phyloP scores from a whole-genome alignment of 352 stramenopile species.

The Pythium catenulatum region DNA sequence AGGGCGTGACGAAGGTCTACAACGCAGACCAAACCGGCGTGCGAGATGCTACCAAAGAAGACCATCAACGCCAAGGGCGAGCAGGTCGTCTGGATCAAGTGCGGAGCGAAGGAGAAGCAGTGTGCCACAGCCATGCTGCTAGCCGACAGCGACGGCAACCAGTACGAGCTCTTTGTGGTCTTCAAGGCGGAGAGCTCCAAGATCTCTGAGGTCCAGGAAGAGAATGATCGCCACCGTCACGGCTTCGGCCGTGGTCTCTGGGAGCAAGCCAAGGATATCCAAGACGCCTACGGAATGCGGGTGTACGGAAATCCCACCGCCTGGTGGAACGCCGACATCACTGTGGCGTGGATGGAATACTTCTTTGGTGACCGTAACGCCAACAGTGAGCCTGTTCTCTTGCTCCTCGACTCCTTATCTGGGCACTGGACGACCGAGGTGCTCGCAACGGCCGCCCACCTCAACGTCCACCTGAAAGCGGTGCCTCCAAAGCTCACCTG shows the following conservation, averaged over 20 bases:
- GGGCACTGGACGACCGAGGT: constrained; percentile 58
- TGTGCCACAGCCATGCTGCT: constrained; percentile 60
- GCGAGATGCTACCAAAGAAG: constrained; percentile 27
- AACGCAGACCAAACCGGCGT: constrained; percentile 36
- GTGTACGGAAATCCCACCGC: constrained; percentile 51
- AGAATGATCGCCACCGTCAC: constrained; percentile 41
- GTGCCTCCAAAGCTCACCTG: constrained; percentile 48
- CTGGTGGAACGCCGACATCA: constrained; percentile 54
- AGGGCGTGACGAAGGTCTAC: constrained; percentile 13
- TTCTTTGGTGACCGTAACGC: constrained; percentile 45
- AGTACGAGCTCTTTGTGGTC: constrained; percentile 57
- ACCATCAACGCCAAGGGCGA: not conserved
- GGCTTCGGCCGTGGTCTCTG: constrained; percentile 35
- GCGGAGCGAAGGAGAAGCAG: constrained; percentile 56
- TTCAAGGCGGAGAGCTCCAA: constrained; percentile 45
- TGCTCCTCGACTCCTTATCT: constrained; percentile 60
- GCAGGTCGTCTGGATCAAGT: constrained; percentile 27
- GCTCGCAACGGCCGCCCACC: not conserved
- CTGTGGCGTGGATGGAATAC: constrained; percentile 52
- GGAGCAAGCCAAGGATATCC: constrained; percentile 15
- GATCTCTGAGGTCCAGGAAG: not conserved
- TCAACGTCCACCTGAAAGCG: constrained; percentile 6
- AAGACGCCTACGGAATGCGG: constrained; percentile 1
- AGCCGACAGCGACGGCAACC: constrained; percentile 36
- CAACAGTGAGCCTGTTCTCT: constrained; percentile 43